Conservation (phyloP, 345 rosid species). For the Kernera saxatilis region DNA sequence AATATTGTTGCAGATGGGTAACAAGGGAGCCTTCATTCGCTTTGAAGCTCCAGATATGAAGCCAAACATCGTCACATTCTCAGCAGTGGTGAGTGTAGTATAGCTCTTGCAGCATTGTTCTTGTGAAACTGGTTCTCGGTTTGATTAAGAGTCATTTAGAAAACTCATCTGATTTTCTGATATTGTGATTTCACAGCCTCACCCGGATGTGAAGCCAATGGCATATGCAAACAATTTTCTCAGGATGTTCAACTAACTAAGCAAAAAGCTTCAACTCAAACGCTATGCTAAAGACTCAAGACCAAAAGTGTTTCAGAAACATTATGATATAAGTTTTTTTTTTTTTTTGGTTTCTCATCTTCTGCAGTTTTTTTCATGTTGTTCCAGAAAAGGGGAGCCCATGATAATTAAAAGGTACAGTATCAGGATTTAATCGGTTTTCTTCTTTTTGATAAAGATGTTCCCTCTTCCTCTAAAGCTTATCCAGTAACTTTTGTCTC, state of each 20-base stretch:
- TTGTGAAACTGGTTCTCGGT: background rate
- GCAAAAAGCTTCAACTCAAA: background rate
- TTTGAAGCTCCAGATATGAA: slow-evolving; percentile 89
- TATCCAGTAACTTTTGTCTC: slow-evolving; percentile 9
- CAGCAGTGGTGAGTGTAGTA: slow-evolving; percentile 79
- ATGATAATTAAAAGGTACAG: slow-evolving; percentile 28
- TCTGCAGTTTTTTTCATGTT: slow-evolving; percentile 31
- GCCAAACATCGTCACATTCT: slow-evolving; percentile 85
- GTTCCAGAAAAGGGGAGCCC: slow-evolving; percentile 24
- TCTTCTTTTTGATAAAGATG: slow-evolving; percentile 22
- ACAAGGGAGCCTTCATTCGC: slow-evolving; percentile 93
- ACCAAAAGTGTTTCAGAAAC: slow-evolving; percentile 20
- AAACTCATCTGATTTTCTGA: background rate
- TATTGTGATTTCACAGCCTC: slow-evolving; percentile 53
- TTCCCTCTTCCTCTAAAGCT: slow-evolving; percentile 10
- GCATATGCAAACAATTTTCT: slow-evolving; percentile 92
- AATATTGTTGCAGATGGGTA: slow-evolving; percentile 75
- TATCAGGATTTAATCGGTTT: slow-evolving; percentile 8
- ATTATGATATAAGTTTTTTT: slow-evolving; percentile 19
- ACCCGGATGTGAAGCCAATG: slow-evolving; percentile 97
- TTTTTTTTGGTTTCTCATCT: background rate
- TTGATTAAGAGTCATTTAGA: background rate
- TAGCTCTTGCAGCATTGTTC: background rate
- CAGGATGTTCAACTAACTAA: slow-evolving; percentile 52
- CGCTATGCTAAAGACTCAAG: slow-evolving; percentile 7